Evolutionary conservation across 2,329 filamentous ascomycete genomes (phyloP).

Genomic region (Helotiales sp.): DNA sequence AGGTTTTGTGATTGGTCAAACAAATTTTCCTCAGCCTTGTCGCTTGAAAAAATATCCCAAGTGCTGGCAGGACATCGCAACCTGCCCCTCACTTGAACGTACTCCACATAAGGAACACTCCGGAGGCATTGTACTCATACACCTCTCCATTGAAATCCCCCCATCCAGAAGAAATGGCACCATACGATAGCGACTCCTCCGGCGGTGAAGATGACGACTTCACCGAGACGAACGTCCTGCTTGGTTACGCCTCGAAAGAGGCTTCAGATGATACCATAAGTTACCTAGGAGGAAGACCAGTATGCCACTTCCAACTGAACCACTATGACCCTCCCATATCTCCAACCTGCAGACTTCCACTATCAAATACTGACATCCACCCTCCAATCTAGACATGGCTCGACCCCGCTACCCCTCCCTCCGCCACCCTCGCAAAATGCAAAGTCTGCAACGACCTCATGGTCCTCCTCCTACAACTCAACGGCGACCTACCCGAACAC

Average conservation of each 20-base stretch:
- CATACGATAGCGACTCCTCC: slow-evolving; percentile 88
- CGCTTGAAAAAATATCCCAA: slow-evolving; percentile 23
- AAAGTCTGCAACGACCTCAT: slow-evolving; percentile 85
- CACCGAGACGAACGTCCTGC: slow-evolving; percentile 82
- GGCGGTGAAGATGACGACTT: slow-evolving; percentile 69
- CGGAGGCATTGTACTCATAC: neutral
- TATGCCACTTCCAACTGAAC: slow-evolving; percentile 54
- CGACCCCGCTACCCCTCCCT: slow-evolving; percentile 70
- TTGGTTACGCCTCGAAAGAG: slow-evolving; percentile 87
- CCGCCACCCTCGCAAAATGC: slow-evolving; percentile 80
- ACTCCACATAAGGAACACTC: neutral
- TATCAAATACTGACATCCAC: neutral
- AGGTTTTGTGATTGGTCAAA: slow-evolving; percentile 10
- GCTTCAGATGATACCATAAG: slow-evolving; percentile 77
- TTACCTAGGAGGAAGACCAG: slow-evolving; percentile 84
- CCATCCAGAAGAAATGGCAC: slow-evolving; percentile 58
- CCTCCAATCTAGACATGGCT: slow-evolving; percentile 78
- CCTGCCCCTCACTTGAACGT: neutral
- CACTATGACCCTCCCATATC: neutral
- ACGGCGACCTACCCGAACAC: slow-evolving; percentile 84
- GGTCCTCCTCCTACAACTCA: slow-evolving; percentile 85
- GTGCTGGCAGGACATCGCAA: neutral
- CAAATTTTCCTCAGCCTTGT: slow-evolving; percentile 31
- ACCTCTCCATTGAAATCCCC: neutral
- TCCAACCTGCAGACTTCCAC: neutral